These are phyloP conservation scores for Colletotrichum chlorophyti DNA, from an alignment of 2,329 filamentous ascomycete species.

Conservation along the genomic window DNA sequence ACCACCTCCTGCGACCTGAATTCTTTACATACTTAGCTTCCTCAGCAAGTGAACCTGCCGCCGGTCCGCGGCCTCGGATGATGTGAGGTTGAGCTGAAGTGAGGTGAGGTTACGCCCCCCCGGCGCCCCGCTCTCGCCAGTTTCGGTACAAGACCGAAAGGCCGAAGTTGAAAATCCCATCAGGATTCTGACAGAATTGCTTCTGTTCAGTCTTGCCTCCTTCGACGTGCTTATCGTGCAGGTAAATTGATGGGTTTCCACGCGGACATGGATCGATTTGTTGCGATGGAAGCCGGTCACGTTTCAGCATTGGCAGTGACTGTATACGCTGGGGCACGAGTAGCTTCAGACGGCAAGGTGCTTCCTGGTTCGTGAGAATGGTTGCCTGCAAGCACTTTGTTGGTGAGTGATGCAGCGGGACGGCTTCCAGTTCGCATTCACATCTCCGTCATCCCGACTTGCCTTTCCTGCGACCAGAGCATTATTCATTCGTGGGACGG, in stretches of 20 bases:
- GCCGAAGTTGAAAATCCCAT: constrained; percentile 11
- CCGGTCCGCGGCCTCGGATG: constrained; percentile 8
- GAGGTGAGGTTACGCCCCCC: constrained; percentile 13
- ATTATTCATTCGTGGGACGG: too few relatives aligned
- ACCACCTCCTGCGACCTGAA: constrained; percentile 16
- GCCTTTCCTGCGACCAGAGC: too few relatives aligned
- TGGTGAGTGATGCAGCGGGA: not conserved
- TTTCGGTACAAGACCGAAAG: constrained; percentile 14
- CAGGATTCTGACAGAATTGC: constrained; percentile 7
- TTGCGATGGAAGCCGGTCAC: constrained; percentile 10
- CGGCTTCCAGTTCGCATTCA: too few relatives aligned
- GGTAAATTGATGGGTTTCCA: not conserved
- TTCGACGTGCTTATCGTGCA: not conserved
- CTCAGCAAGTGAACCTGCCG: constrained; percentile 3
- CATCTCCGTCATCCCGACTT: too few relatives aligned
- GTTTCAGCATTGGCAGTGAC: constrained; percentile 25
- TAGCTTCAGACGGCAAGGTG: constrained; percentile 25
- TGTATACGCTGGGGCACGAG: constrained; percentile 19
- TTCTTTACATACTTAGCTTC: too few relatives aligned
- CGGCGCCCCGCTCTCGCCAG: constrained; percentile 5
- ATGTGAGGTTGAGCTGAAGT: constrained; percentile 12
- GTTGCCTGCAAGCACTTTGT: not conserved
- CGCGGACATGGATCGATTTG: constrained; percentile 24
- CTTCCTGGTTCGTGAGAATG: constrained; percentile 15
- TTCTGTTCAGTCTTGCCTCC: constrained; percentile 4